Conservation (phyloP, 768 basidiomycete species). For the Mrakia hoshinonis region DNA sequence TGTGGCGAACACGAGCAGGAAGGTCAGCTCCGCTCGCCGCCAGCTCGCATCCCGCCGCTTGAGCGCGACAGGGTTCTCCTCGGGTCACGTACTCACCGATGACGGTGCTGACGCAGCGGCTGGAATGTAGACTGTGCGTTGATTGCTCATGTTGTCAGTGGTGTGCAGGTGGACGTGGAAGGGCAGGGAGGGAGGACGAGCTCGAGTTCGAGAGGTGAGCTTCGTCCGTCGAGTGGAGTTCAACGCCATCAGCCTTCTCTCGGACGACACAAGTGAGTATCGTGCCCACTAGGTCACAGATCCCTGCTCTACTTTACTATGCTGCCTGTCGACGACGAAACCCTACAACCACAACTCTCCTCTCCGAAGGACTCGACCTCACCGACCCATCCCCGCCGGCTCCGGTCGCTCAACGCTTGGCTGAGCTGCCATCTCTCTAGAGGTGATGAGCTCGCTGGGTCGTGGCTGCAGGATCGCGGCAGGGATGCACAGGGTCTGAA, state of each 20-base stretch:
- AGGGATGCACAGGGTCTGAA: not conserved
- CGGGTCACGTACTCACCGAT: not conserved
- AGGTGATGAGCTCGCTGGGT: no score
- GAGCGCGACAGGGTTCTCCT: not conserved
- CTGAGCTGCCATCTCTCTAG: not conserved
- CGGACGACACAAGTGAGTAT: not conserved
- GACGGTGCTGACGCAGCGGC: not conserved
- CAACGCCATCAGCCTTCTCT: not conserved
- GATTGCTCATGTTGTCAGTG: not conserved
- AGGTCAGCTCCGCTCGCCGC: not conserved
- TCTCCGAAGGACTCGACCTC: not conserved
- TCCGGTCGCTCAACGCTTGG: not conserved
- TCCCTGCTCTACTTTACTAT: not conserved
- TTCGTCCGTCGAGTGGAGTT: not conserved
- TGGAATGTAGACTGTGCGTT: slow-evolving; percentile 5
- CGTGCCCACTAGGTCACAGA: not conserved
- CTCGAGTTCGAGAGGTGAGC: not conserved
- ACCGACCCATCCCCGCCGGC: not conserved
- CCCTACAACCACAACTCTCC: not conserved
- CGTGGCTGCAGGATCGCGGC: not conserved
- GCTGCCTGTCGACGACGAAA: slow-evolving; percentile 9
- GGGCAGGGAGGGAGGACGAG: not conserved
- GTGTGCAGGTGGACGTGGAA: not conserved
- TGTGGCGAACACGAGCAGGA: not conserved
- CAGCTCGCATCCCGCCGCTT: not conserved